A percentile compares a stretch with the other conserved stretches of the same genome.
phyloP scores from a whole-genome alignment of 2,329 filamentous ascomycete genomes.

The Claviceps maximensis region DNA sequence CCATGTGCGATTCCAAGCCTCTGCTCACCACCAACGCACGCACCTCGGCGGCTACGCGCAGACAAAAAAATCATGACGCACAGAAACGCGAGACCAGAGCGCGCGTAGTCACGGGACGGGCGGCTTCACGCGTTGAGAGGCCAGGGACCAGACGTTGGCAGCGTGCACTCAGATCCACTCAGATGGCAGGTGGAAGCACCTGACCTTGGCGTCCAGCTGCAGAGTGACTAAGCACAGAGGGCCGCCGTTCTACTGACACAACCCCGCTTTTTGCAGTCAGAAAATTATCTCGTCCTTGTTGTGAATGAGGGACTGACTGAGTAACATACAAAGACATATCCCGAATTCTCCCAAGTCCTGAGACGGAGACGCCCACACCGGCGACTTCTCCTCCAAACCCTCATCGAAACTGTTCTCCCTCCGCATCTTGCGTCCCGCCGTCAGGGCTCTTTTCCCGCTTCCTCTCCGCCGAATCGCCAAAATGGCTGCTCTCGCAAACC shows the following conservation, averaged over 20 bases:
- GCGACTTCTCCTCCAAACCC: constrained; percentile 1
- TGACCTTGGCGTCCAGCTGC: too few relatives aligned
- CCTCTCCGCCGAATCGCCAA: constrained; percentile 24
- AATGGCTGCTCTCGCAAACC: constrained; percentile 54
- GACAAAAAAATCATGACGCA: constrained; percentile 14
- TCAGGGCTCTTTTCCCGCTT: constrained; percentile 24
- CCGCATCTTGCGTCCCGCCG: constrained; percentile 19
- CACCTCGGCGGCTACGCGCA: constrained; percentile 4
- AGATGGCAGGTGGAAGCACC: background rate
- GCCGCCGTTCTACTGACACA: background rate
- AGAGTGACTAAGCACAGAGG: constrained; percentile 3
- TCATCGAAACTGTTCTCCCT: constrained; percentile 33
- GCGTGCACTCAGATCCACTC: background rate
- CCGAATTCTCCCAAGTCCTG: background rate
- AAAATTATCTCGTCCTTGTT: background rate
- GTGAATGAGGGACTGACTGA: background rate
- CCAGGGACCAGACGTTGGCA: background rate
- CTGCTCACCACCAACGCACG: background rate
- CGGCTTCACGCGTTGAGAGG: constrained; percentile 4
- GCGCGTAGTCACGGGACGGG: constrained; percentile 21
- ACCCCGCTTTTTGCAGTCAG: background rate
- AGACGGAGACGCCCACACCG: constrained; percentile 4
- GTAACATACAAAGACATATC: background rate
- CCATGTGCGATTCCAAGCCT: background rate
- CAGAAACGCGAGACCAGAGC: constrained; percentile 21